Evolutionary conservation across 768 basidiomycete genomes (phyloP).

Genomic region (Omphalotus guepiniiformis): DNA sequence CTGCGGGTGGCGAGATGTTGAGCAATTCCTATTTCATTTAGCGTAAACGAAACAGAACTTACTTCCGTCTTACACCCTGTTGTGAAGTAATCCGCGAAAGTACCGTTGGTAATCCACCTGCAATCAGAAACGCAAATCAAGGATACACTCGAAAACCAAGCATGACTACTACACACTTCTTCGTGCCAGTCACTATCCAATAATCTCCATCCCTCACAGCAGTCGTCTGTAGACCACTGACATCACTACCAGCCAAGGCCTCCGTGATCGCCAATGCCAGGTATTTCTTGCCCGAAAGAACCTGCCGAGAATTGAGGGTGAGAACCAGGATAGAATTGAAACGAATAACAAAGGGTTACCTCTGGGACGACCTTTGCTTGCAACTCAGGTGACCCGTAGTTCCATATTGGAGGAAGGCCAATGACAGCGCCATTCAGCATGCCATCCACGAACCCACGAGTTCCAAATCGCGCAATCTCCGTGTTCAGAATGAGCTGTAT

Average conservation of each 20-base stretch:
- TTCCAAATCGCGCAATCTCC: slow-evolving; percentile 80
- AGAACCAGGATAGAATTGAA: neutral
- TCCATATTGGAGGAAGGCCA: slow-evolving; percentile 85
- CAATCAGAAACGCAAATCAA: neutral
- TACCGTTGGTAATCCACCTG: slow-evolving; percentile 90
- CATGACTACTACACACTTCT: slow-evolving; percentile 54
- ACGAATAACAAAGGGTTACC: slow-evolving; percentile 27
- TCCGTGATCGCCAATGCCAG: slow-evolving; percentile 91
- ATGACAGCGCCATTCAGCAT: slow-evolving; percentile 80
- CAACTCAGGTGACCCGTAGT: slow-evolving; percentile 78
- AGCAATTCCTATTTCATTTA: too few species aligned
- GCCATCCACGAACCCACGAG: slow-evolving; percentile 86
- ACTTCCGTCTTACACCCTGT: slow-evolving; percentile 73
- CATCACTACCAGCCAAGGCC: slow-evolving; percentile 89
- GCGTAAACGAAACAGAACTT: slow-evolving; percentile 4
- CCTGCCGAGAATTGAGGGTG: slow-evolving; percentile 19
- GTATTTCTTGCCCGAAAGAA: slow-evolving; percentile 71
- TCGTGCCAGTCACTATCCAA: slow-evolving; percentile 90
- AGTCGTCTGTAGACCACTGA: slow-evolving; percentile 78
- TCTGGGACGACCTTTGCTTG: slow-evolving; percentile 68
- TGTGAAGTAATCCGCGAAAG: slow-evolving; percentile 81
- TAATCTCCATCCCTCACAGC: slow-evolving; percentile 81
- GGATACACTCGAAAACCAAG: neutral
- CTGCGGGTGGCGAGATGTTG: slow-evolving; percentile 24
- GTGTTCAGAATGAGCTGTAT: slow-evolving; percentile 69